Evolutionary conservation across 495 filamentous ascomycete species (phyloP).

Genomic region (Aspergillus olivimuriae): DNA sequence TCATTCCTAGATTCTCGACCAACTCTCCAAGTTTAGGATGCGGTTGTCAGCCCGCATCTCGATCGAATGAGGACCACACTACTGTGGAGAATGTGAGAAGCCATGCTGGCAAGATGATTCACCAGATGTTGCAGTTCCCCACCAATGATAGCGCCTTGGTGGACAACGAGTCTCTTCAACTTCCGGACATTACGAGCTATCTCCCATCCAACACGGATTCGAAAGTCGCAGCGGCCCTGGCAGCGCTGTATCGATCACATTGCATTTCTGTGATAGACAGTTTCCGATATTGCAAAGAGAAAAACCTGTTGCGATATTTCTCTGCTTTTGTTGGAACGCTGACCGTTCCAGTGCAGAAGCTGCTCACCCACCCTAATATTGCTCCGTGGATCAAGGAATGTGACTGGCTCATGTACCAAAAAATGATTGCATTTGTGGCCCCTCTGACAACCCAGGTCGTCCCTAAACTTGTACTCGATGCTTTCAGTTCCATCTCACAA

Average conservation of each 20-base stretch:
- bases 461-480: conserved; percentile 73
- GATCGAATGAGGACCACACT: conserved; percentile 18
- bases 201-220: conserved; percentile 68
- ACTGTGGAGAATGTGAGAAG: conserved; percentile 38
- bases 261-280: conserved; percentile 92
- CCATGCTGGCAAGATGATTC: conserved; percentile 49
- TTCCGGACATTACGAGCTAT: conserved; percentile 74
- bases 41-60: conserved; percentile 22
- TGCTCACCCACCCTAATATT: conserved; percentile 73
- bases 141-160: conserved; percentile 44
- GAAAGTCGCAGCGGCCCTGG: conserved; percentile 74
- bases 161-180: conserved; percentile 59
- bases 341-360: conserved; percentile 94
- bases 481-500: conserved; percentile 77
- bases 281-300: conserved; percentile 90
- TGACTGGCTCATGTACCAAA: conserved; percentile 91
- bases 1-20: conserved; percentile 25
- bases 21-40: conserved; percentile 20
- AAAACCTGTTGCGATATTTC: conserved; percentile 92
- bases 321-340: conserved; percentile 91
- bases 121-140: conserved; percentile 61
- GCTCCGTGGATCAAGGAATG: conserved; percentile 92
- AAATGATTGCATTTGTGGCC: conserved; percentile 87
- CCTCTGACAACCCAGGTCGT: conserved; percentile 82
- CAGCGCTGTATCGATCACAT: conserved; percentile 84